Base-by-base conservation (phyloP, 2,329 filamentous ascomycete species). In the Chalaropsis ovoidea region DNA sequence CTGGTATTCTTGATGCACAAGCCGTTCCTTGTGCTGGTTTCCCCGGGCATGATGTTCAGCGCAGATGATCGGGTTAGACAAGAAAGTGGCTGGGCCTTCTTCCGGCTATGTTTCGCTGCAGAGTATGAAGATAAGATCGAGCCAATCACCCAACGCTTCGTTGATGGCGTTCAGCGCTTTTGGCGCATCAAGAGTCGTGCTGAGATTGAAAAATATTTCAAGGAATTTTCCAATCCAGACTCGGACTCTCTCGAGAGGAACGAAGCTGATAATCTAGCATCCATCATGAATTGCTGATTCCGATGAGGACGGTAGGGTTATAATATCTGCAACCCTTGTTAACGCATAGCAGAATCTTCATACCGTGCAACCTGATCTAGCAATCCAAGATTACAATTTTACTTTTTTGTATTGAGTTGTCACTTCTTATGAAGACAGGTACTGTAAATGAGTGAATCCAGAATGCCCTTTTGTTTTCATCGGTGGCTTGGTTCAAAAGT, bases 61-160 rank as follows among this genome's bases (percentile, higher is more conserved):
- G 82, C 90, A 0, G 87, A 82, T 0, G 76, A 81, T 0, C 77
- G 85, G 69, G 82, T 92, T 45, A 72, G 74, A 17, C 76, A 78
- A 3, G 75, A 79, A 66, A 77, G 82, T 52, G 87, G 84, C 2
- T 92, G 87, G 84, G 81, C 82, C 69, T 93, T 86, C 73, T 85
- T 86, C 73, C 79, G 92, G 15, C 72, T 96, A 43, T 95, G 90
- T 75, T 96, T 96, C 76, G 90, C 90, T 0, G 90, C 91, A 1
- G 87, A 91, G 75, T 79, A 82, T n/a, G 86, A 87, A 65, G 85
- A 87, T 47, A 82, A 87, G 49, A 77, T 96, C 4, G 81, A 80
- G 27, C 75, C 75, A 4, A 83, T 85, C 68, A 85, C 83, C 6
- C 76, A 82, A 72, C 76, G 86, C 31, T 85, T 95, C 71, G 84